A percentile compares a stretch with the other conserved stretches of the same genome.
Evolutionary conservation across 495 filamentous ascomycete species (phyloP).

Genomic region (Penicillium bovifimosum): DNA sequence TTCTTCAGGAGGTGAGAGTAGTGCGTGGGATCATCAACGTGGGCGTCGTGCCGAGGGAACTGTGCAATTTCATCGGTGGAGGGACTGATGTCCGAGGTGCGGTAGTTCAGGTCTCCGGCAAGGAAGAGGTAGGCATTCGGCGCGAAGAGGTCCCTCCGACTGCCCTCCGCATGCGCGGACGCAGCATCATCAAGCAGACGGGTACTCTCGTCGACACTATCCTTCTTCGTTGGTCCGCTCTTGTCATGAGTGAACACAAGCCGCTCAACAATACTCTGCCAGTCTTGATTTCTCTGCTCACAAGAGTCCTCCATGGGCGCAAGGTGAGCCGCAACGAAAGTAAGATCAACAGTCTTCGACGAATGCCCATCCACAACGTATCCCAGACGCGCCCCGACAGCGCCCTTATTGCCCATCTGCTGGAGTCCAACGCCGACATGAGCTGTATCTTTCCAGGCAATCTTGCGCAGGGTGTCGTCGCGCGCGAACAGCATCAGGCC

Average conservation of each 20-base stretch:
- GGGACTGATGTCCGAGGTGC: conserved; percentile 62
- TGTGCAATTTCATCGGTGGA: conserved; percentile 39
- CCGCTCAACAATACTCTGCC: conserved; percentile 71
- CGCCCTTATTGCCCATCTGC: conserved; percentile 93
- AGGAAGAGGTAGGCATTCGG: conserved; percentile 75
- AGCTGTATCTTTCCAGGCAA: conserved; percentile 60
- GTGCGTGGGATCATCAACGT: conserved; percentile 44
- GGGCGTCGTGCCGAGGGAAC: conserved; percentile 57
- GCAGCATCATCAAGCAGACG: conserved; percentile 35
- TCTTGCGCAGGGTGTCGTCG: conserved; percentile 46
- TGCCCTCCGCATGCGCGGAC: conserved; percentile 14
- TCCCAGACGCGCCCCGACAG: conserved; percentile 69
- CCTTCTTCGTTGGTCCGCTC: conserved; percentile 1
- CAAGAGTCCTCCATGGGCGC: conserved; percentile 75
- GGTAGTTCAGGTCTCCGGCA: conserved; percentile 92
- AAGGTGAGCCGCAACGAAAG: conserved; percentile 83
- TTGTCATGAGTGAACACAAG: conserved; percentile 58
- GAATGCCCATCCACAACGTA: conserved; percentile 34
- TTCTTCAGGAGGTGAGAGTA: conserved; percentile 56
- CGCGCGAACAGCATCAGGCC: conserved; percentile 74
- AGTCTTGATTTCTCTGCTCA: conserved; percentile 72
- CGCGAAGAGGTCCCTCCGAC: conserved; percentile 56
- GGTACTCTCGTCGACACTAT: conserved; percentile 34
- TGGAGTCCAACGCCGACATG: conserved; percentile 75
- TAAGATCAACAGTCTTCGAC: conserved; percentile 55